These are phyloP conservation scores for Graphiopsis chlorocephala DNA, from an alignment of 2,329 filamentous ascomycete species.

Conservation along the genomic window DNA sequence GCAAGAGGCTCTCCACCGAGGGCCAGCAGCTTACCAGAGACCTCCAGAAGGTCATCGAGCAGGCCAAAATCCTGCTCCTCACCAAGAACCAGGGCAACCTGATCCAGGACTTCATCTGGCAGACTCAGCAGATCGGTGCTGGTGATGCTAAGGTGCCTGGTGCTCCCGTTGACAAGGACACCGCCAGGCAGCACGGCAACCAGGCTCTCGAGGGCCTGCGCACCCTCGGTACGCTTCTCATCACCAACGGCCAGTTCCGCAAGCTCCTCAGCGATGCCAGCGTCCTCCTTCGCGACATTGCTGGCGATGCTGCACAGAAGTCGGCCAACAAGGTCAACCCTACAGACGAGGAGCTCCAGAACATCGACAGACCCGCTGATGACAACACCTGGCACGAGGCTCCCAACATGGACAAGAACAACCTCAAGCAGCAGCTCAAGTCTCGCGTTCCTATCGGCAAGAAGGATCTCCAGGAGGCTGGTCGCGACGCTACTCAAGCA, in stretches of 20 bases:
- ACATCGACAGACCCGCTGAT: constrained; percentile 79
- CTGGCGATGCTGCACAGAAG: constrained; percentile 80
- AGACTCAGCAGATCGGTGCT: constrained; percentile 72
- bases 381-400: constrained; percentile 94
- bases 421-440: constrained; percentile 67
- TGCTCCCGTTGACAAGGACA: constrained; percentile 70
- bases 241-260: constrained; percentile 94
- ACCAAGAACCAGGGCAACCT: constrained; percentile 95
- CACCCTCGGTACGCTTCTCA: constrained; percentile 81
- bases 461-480: constrained; percentile 61
- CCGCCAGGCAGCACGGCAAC: constrained; percentile 77
- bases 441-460: constrained; percentile 52
- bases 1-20: constrained; percentile 74
- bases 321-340: constrained; percentile 74
- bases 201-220: constrained; percentile 80
- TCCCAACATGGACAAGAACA: constrained; percentile 70
- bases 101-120: constrained; percentile 95
- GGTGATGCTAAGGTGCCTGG: constrained; percentile 61
- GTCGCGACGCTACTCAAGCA: constrained; percentile 54
- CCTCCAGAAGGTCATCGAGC: constrained; percentile 72
- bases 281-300: constrained; percentile 82
- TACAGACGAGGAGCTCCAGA: constrained; percentile 68
- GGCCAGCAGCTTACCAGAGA: constrained; percentile 77
- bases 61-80: constrained; percentile 80
- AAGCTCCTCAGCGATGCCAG: constrained; percentile 82